phyloP scores from a whole-genome alignment of 1,284 basidiomycete genomes.

The Irpex sp. region DNA sequence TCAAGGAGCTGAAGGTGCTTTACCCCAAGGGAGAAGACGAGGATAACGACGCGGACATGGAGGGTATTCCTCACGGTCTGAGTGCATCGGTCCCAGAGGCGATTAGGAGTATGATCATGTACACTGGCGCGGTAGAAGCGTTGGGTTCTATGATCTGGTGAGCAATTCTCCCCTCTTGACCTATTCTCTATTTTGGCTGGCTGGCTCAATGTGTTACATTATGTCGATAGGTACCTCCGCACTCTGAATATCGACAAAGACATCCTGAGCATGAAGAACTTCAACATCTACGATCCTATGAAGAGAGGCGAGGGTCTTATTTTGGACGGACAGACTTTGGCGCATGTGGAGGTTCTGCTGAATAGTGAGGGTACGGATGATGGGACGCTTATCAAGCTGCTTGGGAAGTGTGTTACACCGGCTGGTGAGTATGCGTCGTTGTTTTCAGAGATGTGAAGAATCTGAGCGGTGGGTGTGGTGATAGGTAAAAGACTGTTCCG shows the following conservation, averaged over 20 bases:
- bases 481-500: conserved; percentile 88
- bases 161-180: conserved; percentile 9
- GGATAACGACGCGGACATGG: conserved; percentile 41
- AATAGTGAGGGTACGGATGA: conserved; percentile 92
- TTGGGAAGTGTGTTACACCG: conserved; percentile 86
- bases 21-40: conserved; percentile 51
- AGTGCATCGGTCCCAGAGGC: conserved; percentile 63
- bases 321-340: conserved; percentile 90
- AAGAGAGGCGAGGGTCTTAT: conserved; percentile 79
- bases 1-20: conserved; percentile 66
- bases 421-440: conserved; percentile 57
- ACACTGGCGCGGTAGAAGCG: conserved; percentile 72
- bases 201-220: background rate
- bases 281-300: conserved; percentile 96
- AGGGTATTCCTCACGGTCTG: conserved; percentile 35
- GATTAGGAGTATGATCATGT: conserved; percentile 70
- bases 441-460: no score
- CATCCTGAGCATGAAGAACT: conserved; percentile 90
- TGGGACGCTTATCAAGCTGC: conserved; percentile 79
- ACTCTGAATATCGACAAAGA: conserved; percentile 94
- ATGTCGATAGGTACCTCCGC: conserved; percentile 66
- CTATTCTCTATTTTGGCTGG: no score
- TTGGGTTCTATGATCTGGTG: conserved; percentile 89
- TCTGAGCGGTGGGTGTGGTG: background rate
- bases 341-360: conserved; percentile 88